A percentile compares a stretch with the other conserved stretches of the same genome.
These are phyloP conservation scores for Spiraea crenata DNA, from an alignment of 331 rosid species.

Conservation along the genomic window DNA sequence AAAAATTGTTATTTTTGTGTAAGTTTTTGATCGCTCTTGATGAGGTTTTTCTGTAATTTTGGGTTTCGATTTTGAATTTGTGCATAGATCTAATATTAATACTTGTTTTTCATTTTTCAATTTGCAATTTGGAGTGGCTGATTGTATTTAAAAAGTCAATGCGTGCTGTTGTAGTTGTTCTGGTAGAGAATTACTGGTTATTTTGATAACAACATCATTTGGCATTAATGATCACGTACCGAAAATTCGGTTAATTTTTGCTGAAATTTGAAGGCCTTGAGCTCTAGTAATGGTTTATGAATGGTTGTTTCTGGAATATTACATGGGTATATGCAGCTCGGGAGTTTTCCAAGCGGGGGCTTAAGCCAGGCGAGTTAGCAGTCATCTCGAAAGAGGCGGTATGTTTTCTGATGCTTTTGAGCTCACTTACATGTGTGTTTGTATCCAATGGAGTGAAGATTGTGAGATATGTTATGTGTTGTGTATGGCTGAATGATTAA, in stretches of 20 bases:
- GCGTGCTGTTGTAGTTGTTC: background rate
- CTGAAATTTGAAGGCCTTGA: background rate
- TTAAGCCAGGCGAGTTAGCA: slow-evolving; percentile 82
- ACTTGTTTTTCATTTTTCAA: background rate
- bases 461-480: background rate
- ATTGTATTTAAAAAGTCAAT: background rate
- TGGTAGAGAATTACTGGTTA: background rate
- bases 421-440: background rate
- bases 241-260: background rate
- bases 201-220: background rate
- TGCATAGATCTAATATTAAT: background rate
- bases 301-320: background rate
- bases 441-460: background rate
- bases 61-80: background rate
- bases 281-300: background rate
- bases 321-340: slow-evolving; percentile 91
- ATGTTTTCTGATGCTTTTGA: slow-evolving; percentile 2
- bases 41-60: background rate
- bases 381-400: slow-evolving; percentile 88
- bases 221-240: background rate
- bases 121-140: background rate
- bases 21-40: background rate
- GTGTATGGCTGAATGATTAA: no score
- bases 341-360: slow-evolving; percentile 74
- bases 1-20: background rate